Evolutionary conservation across 2,329 filamentous ascomycete species (phyloP).

Genomic region (Diplodia sapinea): DNA sequence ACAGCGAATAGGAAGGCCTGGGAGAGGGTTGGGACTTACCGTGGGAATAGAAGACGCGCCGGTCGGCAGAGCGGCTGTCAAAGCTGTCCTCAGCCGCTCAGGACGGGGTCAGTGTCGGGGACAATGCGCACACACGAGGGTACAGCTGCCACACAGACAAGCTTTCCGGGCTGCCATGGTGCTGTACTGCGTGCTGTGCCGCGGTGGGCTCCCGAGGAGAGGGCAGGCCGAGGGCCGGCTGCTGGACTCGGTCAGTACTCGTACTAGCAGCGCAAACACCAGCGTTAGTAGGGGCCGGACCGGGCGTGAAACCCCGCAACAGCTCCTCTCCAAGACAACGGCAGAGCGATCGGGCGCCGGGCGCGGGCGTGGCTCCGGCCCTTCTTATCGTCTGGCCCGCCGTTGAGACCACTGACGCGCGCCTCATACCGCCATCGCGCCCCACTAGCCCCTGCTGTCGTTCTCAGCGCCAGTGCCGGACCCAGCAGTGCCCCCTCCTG

Average conservation of each 20-base stretch:
- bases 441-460: slow-evolving; percentile 8
- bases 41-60: slow-evolving; percentile 52
- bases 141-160: too few relatives aligned
- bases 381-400: slow-evolving; percentile 10
- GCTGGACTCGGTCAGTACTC: not conserved
- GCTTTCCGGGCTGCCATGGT: not conserved
- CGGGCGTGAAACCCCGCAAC: slow-evolving; percentile 16
- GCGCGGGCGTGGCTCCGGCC: slow-evolving; percentile 6
- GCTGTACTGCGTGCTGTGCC: not conserved
- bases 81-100: slow-evolving; percentile 45
- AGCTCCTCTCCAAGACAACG: not conserved
- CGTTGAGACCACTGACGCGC: slow-evolving; percentile 20
- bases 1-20: slow-evolving; percentile 18
- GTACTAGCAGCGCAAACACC: not conserved
- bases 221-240: not conserved
- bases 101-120: slow-evolving; percentile 52
- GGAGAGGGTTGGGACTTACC: slow-evolving; percentile 21
- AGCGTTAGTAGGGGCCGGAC: not conserved
- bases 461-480: slow-evolving; percentile 5
- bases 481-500: not conserved
- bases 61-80: slow-evolving; percentile 45
- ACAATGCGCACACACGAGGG: slow-evolving; percentile 48
- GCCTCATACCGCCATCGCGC: slow-evolving; percentile 14
- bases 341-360: slow-evolving; percentile 3
- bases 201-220: not conserved